Evolutionary conservation across 768 basidiomycete species (phyloP).

Genomic region (Mycena belliarum): DNA sequence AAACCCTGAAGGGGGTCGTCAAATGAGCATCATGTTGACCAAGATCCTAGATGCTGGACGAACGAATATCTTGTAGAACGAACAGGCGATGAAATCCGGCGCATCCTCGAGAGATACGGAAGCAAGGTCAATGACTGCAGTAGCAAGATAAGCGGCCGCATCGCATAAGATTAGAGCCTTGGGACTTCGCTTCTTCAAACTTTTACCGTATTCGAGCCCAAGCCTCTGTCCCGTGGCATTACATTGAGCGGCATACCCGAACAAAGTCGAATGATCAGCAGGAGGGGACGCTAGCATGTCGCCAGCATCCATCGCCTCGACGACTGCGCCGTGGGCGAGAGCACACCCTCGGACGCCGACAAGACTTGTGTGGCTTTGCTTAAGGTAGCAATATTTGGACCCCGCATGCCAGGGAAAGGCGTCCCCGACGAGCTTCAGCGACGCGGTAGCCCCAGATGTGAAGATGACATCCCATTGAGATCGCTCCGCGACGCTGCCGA

Average conservation of each 20-base stretch:
- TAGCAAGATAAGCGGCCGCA: constrained; percentile 58
- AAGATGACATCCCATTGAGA: constrained; percentile 58
- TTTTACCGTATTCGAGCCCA: constrained; percentile 10
- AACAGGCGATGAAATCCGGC: constrained; percentile 57
- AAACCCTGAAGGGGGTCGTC: constrained; percentile 36
- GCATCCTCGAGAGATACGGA: constrained; percentile 30
- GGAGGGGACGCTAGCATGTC: constrained; percentile 43
- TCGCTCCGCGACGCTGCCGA: constrained; percentile 31
- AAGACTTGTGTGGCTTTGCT: constrained; percentile 59
- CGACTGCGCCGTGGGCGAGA: constrained; percentile 34
- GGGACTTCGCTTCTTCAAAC: constrained; percentile 12
- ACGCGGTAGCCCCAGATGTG: constrained; percentile 55
- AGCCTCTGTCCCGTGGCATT: constrained; percentile 22
- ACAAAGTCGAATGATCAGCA: constrained; percentile 20
- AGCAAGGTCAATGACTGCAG: constrained; percentile 46
- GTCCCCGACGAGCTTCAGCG: constrained; percentile 59
- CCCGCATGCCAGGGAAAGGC: constrained; percentile 46
- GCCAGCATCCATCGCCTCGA: constrained; percentile 46
- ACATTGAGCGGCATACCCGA: constrained; percentile 21
- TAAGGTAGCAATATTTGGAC: constrained; percentile 45
- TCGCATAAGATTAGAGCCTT: constrained; percentile 39
- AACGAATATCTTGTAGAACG: constrained; percentile 62
- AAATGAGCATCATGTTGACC: background rate
- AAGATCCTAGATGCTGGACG: background rate
- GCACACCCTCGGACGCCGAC: constrained; percentile 58